A percentile compares a stretch with the other conserved stretches of the same genome.
Evolutionary conservation across 441 rosid genomes (phyloP).

Genomic region (Flueggea neowawraea): DNA sequence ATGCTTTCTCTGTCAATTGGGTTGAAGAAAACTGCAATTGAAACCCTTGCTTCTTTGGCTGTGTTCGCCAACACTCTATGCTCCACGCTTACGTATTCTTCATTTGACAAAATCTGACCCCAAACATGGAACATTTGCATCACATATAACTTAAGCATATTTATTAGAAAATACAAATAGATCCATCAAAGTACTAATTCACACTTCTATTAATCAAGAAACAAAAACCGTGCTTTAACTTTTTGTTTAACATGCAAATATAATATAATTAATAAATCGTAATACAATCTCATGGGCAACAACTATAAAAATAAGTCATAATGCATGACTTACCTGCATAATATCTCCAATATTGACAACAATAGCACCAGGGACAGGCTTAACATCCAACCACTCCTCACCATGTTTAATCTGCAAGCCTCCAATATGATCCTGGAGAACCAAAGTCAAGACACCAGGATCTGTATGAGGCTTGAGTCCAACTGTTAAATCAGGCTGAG

Average conservation of each 20-base stretch:
- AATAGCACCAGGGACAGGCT: constrained; percentile 43
- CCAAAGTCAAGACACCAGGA: constrained; percentile 38
- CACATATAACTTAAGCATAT: constrained; percentile 4
- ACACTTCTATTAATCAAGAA: too few species aligned
- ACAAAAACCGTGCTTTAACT: too few species aligned
- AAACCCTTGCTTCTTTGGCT: constrained; percentile 23
- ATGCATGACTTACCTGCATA: constrained; percentile 30
- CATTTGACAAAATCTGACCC: constrained; percentile 36
- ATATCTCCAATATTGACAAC: constrained; percentile 49
- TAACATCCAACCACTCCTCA: constrained; percentile 39
- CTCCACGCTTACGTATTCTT: constrained; percentile 42
- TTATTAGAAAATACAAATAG: too few species aligned
- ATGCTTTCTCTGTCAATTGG: constrained; percentile 20
- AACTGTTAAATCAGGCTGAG: constrained; percentile 47
- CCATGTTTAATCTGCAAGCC: constrained; percentile 48
- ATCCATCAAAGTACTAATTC: too few species aligned
- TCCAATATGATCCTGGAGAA: constrained; percentile 42
- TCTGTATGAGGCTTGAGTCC: constrained; percentile 45
- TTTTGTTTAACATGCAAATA: too few species aligned
- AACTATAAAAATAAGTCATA: too few species aligned
- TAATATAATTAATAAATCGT: too few species aligned
- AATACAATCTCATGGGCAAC: too few species aligned
- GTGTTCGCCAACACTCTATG: constrained; percentile 48
- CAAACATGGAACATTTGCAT: too few species aligned
- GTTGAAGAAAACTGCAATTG: constrained; percentile 33